Evolutionary conservation across 176 grass and related monocot genomes (phyloP).

Genomic region (Zoysia pacifica): DNA sequence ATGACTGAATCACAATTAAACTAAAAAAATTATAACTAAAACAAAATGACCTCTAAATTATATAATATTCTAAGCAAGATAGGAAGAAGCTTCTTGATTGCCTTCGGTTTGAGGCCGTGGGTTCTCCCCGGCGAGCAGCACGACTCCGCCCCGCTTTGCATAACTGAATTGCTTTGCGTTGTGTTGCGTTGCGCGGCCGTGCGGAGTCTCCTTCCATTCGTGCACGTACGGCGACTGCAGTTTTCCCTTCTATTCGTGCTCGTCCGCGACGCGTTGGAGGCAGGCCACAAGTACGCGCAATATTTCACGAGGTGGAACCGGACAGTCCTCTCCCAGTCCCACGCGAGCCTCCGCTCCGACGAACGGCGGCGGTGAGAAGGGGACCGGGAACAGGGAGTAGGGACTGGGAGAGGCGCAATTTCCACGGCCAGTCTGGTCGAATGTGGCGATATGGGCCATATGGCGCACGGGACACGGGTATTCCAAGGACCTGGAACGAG

Average conservation of each 20-base stretch:
- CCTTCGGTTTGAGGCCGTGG: neutral
- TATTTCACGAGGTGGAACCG: neutral
- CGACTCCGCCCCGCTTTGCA: neutral
- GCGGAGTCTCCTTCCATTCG: neutral
- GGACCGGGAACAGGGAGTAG: neutral
- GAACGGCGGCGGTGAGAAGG: neutral
- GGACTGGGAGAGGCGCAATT: neutral
- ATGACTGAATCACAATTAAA: no score
- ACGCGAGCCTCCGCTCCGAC: neutral
- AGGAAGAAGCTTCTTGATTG: neutral
- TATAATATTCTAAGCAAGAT: neutral
- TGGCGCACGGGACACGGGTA: neutral
- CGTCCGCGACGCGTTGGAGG: neutral
- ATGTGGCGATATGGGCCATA: neutral
- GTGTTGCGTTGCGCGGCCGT: neutral
- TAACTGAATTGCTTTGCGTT: neutral
- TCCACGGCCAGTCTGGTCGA: neutral
- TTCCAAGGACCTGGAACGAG: neutral
- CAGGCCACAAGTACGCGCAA: no score
- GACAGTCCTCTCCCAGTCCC: no score
- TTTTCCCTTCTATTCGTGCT: no score
- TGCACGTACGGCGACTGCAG: neutral
- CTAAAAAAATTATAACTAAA: no score
- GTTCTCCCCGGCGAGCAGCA: neutral
- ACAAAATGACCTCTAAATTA: no score